A percentile compares a stretch with the other conserved stretches of the same genome.
Evolutionary conservation across 176 grass and related monocot species (phyloP).

Genomic region (Phyllostachys edulis): DNA sequence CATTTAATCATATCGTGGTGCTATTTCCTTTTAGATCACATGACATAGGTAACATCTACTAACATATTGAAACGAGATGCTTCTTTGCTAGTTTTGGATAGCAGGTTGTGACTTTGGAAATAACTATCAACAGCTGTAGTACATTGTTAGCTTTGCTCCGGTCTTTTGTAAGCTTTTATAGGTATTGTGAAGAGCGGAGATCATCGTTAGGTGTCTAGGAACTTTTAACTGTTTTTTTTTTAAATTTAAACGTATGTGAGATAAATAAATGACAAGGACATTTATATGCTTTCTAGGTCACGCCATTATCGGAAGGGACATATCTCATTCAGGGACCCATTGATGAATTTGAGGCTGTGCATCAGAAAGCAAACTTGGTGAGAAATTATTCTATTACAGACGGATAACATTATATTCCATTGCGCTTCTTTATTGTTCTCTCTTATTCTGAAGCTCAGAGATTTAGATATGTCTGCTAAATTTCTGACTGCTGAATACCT

Average conservation of each 20-base stretch:
- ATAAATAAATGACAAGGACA: background rate
- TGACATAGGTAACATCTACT: background rate
- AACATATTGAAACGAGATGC: background rate
- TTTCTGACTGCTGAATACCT: background rate
- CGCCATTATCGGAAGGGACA: background rate
- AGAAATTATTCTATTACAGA: background rate
- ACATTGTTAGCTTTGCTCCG: background rate
- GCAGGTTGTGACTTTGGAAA: background rate
- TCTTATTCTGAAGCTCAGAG: background rate
- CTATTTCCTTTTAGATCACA: background rate
- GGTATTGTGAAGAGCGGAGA: background rate
- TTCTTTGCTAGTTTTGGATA: background rate
- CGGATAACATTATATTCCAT: background rate
- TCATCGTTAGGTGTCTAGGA: background rate
- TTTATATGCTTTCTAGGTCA: background rate
- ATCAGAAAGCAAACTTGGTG: background rate
- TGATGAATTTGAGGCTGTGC: slow-evolving; percentile 10
- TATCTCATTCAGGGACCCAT: background rate
- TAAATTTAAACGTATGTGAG: background rate
- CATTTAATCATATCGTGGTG: background rate
- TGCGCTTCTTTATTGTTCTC: background rate
- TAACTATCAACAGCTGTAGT: background rate
- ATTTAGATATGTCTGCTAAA: background rate
- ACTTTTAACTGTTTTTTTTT: background rate
- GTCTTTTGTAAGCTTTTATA: background rate